A percentile compares a stretch with the other conserved stretches of the same genome.
phyloP scores from a whole-genome alignment of 1,284 basidiomycete genomes.

The Trametes sp. region DNA sequence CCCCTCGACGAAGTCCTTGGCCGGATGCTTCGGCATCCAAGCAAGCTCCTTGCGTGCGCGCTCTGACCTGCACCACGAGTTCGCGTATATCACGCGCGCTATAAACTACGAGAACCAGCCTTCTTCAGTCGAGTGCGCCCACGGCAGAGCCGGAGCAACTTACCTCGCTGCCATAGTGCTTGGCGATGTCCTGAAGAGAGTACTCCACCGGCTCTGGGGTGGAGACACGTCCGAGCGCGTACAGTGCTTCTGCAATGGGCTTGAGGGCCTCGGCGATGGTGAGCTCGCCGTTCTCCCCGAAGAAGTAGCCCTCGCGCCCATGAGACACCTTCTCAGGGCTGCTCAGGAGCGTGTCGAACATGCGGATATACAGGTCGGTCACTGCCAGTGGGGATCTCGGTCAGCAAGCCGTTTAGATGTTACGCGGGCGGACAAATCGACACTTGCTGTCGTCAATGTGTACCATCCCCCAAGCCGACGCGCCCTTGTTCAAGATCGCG shows the following conservation, averaged over 20 bases:
- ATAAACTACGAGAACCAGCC: background rate
- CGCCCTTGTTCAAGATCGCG: conserved; percentile 44
- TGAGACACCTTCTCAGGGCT: conserved; percentile 37
- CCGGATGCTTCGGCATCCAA: conserved; percentile 44
- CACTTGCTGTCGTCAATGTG: conserved; percentile 45
- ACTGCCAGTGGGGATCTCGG: conserved; percentile 30
- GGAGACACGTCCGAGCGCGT: conserved; percentile 35
- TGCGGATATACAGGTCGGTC: conserved; percentile 26
- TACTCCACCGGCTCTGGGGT: conserved; percentile 37
- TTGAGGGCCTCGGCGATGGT: conserved; percentile 42
- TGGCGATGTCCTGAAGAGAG: conserved; percentile 39
- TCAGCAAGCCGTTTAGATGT: too few relatives aligned
- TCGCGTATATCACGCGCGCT: conserved; percentile 47
- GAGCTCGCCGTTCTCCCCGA: conserved; percentile 52
- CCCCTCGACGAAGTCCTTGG: conserved; percentile 16
- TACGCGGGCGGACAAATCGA: too few relatives aligned
- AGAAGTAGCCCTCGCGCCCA: conserved; percentile 53
- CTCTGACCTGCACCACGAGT: conserved; percentile 50
- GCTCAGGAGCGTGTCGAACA: conserved; percentile 25
- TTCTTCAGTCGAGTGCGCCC: background rate
- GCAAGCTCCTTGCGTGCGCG: conserved; percentile 49
- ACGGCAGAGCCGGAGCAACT: background rate
- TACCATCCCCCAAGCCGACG: conserved; percentile 41
- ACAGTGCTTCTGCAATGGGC: conserved; percentile 44
- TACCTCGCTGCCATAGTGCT: conserved; percentile 29